Evolutionary conservation across 768 basidiomycete genomes (phyloP).

Genomic region (Amanita rimosa): DNA sequence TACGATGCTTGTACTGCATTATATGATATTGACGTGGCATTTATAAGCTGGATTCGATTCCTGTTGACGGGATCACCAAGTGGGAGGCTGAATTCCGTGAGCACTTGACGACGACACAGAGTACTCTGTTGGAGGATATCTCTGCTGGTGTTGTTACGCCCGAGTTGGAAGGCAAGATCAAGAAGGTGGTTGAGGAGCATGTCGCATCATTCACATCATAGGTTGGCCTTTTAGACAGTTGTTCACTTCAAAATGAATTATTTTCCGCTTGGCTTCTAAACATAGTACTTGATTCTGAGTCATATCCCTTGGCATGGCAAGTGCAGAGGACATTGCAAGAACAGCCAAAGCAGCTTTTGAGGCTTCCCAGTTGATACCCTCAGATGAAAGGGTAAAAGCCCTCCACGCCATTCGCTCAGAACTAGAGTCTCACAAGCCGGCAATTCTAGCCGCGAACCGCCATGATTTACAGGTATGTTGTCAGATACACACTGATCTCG

Average conservation of each 20-base stretch:
- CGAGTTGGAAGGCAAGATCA: constrained; percentile 89
- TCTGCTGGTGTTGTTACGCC: constrained; percentile 73
- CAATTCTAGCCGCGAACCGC: constrained; percentile 71
- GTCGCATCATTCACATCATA: constrained; percentile 67
- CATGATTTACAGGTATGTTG: constrained; percentile 62
- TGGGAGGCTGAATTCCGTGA: constrained; percentile 92
- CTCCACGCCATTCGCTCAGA: constrained; percentile 58
- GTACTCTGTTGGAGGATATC: constrained; percentile 74
- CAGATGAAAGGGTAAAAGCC: constrained; percentile 58
- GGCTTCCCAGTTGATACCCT: constrained; percentile 68
- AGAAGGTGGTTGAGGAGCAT: constrained; percentile 88
- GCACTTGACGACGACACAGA: constrained; percentile 69
- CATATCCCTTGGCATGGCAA: constrained; percentile 7
- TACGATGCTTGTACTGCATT: background rate
- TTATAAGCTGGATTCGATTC: constrained; percentile 82
- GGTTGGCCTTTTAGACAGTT: constrained; percentile 20
- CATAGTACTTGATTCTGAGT: constrained; percentile 9
- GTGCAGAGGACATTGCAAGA: constrained; percentile 56
- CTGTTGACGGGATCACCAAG: constrained; percentile 87
- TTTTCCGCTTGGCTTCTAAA: background rate
- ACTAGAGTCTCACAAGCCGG: constrained; percentile 50
- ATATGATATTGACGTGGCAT: constrained; percentile 1
- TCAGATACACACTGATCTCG: background rate
- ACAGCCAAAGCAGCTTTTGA: constrained; percentile 80
- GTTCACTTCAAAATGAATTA: constrained; percentile 21